Conservation (phyloP, 2,329 filamentous ascomycete species). For the Epichloe festucae region DNA sequence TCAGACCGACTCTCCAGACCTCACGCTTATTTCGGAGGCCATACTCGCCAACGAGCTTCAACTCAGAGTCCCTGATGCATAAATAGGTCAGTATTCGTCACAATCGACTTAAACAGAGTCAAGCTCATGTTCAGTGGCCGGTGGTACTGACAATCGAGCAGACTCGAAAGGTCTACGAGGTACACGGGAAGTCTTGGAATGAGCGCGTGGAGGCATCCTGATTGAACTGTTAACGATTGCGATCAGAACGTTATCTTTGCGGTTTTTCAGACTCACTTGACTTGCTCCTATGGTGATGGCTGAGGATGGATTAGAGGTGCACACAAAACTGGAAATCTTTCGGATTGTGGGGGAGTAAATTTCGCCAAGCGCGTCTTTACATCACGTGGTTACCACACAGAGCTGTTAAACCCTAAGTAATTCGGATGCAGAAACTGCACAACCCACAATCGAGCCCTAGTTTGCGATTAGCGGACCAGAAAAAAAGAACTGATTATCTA, state of each 20-base stretch:
- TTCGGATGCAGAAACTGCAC: conserved; percentile 4
- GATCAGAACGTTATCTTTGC: neutral
- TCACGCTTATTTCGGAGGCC: conserved; percentile 99
- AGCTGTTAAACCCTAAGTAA: conserved; percentile 21
- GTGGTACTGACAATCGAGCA: conserved; percentile 94
- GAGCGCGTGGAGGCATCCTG: conserved; percentile 44
- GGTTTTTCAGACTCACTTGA: conserved; percentile 22
- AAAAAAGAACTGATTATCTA: conserved; percentile 24
- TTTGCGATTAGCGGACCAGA: conserved; percentile 1
- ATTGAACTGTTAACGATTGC: conserved; percentile 13
- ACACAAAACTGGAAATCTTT: conserved; percentile 16
- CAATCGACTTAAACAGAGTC: conserved; percentile 92
- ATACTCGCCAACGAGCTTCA: conserved; percentile 99
- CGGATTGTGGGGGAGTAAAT: conserved; percentile 22
- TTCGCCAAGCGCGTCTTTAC: conserved; percentile 1
- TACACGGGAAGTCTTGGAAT: conserved; percentile 99
- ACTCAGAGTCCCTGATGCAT: conserved; percentile 79
- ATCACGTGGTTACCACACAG: conserved; percentile 16
- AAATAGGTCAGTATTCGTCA: conserved; percentile 53
- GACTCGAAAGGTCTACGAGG: conserved; percentile 97
- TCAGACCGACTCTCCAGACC: conserved; percentile 99
- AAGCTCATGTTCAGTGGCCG: conserved; percentile 98
- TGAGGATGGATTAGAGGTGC: conserved; percentile 19
- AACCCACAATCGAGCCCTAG: conserved; percentile 21
- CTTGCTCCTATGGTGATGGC: conserved; percentile 25